Conservation (phyloP, 768 basidiomycete genomes). For the Tylopilus sp. region DNA sequence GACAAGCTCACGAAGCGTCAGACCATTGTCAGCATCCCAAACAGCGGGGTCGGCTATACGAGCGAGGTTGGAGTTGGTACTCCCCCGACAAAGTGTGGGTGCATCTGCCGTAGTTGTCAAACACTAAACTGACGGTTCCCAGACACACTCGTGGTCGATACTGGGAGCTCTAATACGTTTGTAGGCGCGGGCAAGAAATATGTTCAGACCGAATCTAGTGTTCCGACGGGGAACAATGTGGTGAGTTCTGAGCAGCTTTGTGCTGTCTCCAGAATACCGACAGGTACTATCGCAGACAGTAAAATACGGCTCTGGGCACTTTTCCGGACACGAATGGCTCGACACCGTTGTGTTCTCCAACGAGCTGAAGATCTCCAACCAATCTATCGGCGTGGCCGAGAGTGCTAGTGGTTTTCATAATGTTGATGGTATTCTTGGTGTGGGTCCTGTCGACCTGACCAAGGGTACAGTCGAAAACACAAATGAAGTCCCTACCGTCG, state of each 20-base stretch:
- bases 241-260: slow-evolving; percentile 6
- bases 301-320: slow-evolving; percentile 4
- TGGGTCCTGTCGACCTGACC: too few relatives aligned
- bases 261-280: neutral
- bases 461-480: too few relatives aligned
- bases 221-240: slow-evolving; percentile 18
- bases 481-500: too few relatives aligned
- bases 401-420: slow-evolving; percentile 20
- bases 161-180: slow-evolving; percentile 32
- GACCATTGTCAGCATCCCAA: too few relatives aligned
- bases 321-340: slow-evolving; percentile 11
- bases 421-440: too few relatives aligned
- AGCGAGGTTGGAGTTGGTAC: too few relatives aligned
- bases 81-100: too few relatives aligned
- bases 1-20: too few relatives aligned
- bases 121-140: neutral
- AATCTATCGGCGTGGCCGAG: slow-evolving; percentile 36
- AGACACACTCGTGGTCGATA: slow-evolving; percentile 31
- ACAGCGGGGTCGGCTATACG: too few relatives aligned
- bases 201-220: slow-evolving; percentile 4
- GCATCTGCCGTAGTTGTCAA: too few relatives aligned
- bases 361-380: slow-evolving; percentile 6
- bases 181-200: slow-evolving; percentile 21
- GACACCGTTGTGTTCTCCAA: slow-evolving; percentile 10
- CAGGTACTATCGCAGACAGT: too few relatives aligned